phyloP scores from a whole-genome alignment of 2,329 filamentous ascomycete species.

The Colletotrichum chrysophilum region DNA sequence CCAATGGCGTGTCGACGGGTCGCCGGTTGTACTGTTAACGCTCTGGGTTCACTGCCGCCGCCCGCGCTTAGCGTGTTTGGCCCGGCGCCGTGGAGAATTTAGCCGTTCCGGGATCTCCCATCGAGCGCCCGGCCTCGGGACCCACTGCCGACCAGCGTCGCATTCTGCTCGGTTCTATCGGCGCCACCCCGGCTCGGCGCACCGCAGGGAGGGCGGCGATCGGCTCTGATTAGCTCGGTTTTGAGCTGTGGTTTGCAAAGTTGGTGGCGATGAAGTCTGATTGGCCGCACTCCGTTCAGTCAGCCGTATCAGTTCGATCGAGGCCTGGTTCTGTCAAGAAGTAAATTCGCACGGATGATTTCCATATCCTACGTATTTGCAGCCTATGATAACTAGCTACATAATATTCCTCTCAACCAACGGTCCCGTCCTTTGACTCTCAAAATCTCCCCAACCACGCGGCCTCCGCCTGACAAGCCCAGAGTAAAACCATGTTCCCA shows the following conservation, averaged over 20 bases:
- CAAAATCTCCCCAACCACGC: background rate
- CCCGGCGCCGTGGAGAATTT: background rate
- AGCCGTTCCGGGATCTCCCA: background rate
- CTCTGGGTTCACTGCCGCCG: background rate
- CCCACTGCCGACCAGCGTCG: background rate
- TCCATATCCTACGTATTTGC: rapidly evolving
- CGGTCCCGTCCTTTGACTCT: background rate
- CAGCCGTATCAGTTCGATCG: background rate
- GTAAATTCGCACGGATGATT: background rate
- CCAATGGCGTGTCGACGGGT: background rate
- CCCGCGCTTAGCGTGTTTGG: background rate
- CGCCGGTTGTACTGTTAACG: background rate
- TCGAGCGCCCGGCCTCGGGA: background rate
- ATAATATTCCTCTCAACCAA: background rate
- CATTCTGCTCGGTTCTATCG: background rate
- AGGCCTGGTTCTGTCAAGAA: background rate
- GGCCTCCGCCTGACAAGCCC: background rate
- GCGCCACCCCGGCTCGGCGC: background rate
- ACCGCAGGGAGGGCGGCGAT: background rate
- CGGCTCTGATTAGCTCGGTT: background rate
- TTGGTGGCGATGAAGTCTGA: background rate
- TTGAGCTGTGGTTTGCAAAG: background rate
- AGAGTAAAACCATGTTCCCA: background rate
- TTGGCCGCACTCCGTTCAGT: background rate
- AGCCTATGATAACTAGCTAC: background rate